Evolutionary conservation across 2,329 filamentous ascomycete species (phyloP).

Genomic region (Monosporascus ibericus): DNA sequence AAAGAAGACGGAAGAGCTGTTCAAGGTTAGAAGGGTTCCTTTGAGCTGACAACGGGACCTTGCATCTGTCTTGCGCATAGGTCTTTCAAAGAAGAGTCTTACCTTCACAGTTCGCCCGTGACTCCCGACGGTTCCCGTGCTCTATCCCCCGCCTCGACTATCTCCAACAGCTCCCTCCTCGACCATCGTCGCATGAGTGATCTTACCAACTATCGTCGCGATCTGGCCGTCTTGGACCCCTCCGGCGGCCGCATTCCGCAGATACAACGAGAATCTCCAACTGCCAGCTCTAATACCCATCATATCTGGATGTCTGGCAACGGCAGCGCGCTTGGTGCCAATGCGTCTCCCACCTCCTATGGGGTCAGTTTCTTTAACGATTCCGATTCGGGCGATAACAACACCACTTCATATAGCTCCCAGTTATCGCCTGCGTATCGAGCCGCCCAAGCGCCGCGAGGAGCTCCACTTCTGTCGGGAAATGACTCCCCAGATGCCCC

Average conservation of each 20-base stretch:
- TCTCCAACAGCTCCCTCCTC: constrained; percentile 43
- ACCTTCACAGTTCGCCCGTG: constrained; percentile 44
- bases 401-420: constrained; percentile 48
- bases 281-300: constrained; percentile 45
- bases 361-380: constrained; percentile 66
- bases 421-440: constrained; percentile 69
- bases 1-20: neutral
- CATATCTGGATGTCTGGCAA: constrained; percentile 52
- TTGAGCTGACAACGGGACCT: constrained; percentile 24
- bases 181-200: constrained; percentile 55
- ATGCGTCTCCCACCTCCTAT: constrained; percentile 30
- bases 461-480: constrained; percentile 22
- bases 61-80: constrained; percentile 20
- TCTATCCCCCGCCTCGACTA: constrained; percentile 35
- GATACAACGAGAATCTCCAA: constrained; percentile 53
- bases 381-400: constrained; percentile 68
- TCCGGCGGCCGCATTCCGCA: constrained; percentile 51
- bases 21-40: neutral
- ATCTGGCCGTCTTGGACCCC: constrained; percentile 62
- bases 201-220: constrained; percentile 65
- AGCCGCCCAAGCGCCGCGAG: constrained; percentile 32
- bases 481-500: constrained; percentile 57
- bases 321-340: constrained; percentile 25
- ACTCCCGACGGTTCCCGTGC: constrained; percentile 36
- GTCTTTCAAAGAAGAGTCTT: constrained; percentile 34